phyloP scores from a whole-genome alignment of 768 basidiomycete species.

The Suillus subaureus region DNA sequence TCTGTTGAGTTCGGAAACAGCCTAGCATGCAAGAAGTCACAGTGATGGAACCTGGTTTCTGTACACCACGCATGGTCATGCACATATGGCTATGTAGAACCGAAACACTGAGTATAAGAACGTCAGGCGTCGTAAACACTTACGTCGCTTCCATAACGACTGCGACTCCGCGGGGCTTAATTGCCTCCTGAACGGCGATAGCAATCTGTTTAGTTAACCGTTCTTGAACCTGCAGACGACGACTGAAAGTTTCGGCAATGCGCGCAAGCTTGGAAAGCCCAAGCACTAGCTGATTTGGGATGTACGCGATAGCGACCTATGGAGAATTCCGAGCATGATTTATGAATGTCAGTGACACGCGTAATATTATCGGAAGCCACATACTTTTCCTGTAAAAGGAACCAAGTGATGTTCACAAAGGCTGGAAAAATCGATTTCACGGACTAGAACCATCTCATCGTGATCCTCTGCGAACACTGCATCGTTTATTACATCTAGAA shows the following conservation, averaged over 20 bases:
- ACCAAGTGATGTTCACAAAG: slow-evolving; percentile 99
- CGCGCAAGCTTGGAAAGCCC: slow-evolving; percentile 96
- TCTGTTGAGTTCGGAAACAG: slow-evolving; percentile 97
- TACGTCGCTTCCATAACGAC: slow-evolving; percentile 99
- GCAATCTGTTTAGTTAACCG: slow-evolving; percentile 97
- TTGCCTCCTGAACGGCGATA: slow-evolving; percentile 97
- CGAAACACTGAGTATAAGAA: slow-evolving; percentile 16
- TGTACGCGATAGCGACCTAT: slow-evolving; percentile 97
- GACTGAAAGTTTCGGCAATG: slow-evolving; percentile 95
- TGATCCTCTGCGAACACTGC: slow-evolving; percentile 99
- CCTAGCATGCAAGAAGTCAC: slow-evolving; percentile 98
- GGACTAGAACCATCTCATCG: slow-evolving; percentile 98
- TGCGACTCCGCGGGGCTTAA: slow-evolving; percentile 95
- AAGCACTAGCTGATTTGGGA: slow-evolving; percentile 92
- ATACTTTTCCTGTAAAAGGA: slow-evolving; percentile 95
- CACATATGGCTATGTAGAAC: slow-evolving; percentile 76
- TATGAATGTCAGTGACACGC: slow-evolving; percentile 15
- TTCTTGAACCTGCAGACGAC: slow-evolving; percentile 96
- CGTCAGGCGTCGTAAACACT: slow-evolving; percentile 37
- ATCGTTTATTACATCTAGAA: slow-evolving; percentile 94
- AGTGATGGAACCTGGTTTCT: slow-evolving; percentile 95
- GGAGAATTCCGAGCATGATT: slow-evolving; percentile 22
- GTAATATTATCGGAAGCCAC: slow-evolving; percentile 26
- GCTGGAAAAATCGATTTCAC: slow-evolving; percentile 96
- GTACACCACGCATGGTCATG: slow-evolving; percentile 99